Evolutionary conservation across 108 stramenopile genomes (phyloP).

Genomic region (Chaetoceros muelleri): DNA sequence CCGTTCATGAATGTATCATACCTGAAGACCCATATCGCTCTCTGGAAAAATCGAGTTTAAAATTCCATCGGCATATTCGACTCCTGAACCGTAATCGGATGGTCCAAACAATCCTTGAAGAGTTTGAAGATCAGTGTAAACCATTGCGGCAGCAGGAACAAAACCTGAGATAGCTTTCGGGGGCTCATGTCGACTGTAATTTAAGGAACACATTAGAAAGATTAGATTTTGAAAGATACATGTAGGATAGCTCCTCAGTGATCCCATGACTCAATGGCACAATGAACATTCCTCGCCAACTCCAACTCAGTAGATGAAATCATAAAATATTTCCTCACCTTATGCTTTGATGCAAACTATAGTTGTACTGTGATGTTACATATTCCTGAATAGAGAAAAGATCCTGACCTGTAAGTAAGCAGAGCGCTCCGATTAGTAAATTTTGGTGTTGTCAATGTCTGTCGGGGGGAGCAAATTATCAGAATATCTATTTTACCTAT

Average conservation of each 20-base stretch:
- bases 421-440: constrained; percentile 2
- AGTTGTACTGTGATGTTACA: constrained; percentile 52
- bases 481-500: constrained; percentile 30
- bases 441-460: background rate
- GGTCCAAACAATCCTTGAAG: constrained; percentile 51
- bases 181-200: too few relatives aligned
- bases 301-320: constrained; percentile 3
- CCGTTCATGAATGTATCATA: background rate
- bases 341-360: constrained; percentile 38
- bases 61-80: constrained; percentile 58
- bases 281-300: background rate
- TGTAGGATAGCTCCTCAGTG: background rate
- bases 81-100: constrained; percentile 67
- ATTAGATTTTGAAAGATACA: background rate
- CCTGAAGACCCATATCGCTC: constrained; percentile 7
- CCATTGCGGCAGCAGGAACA: constrained; percentile 58
- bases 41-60: constrained; percentile 3
- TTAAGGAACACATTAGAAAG: too few relatives aligned
- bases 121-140: constrained; percentile 63
- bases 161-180: constrained; percentile 19
- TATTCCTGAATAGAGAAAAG: constrained; percentile 72
- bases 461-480: too few relatives aligned
- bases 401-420: constrained; percentile 41
- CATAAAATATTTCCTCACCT: background rate
- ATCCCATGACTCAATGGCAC: background rate